Percentiles rank a stretch among this genome's conserved stretches.
phyloP scores from a whole-genome alignment of 768 basidiomycete genomes.

The Rhodotorula sphaerocarpa region DNA sequence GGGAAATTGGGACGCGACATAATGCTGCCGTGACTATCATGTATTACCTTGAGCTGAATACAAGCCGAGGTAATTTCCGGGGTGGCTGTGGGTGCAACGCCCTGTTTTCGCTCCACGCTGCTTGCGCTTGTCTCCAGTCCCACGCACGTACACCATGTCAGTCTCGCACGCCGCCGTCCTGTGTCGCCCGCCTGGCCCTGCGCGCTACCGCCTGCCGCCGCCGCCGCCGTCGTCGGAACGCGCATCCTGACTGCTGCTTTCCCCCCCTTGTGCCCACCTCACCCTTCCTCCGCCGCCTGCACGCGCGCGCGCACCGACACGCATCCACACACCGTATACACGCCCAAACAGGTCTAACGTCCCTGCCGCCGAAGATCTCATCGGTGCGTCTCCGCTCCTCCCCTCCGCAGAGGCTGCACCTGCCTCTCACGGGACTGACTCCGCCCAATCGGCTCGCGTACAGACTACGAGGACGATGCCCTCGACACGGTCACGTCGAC shows the following conservation, averaged over 20 bases:
- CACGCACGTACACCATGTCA: too few species aligned
- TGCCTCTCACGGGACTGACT: neutral
- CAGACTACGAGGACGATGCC: slow-evolving; percentile 36
- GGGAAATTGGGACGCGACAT: too few species aligned
- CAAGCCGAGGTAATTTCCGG: too few species aligned
- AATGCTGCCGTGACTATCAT: too few species aligned
- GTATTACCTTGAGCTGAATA: too few species aligned
- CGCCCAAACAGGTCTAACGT: slow-evolving; percentile 11
- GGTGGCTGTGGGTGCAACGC: too few species aligned
- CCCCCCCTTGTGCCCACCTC: neutral
- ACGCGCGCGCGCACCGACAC: too few species aligned
- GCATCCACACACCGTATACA: too few species aligned
- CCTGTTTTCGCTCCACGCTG: too few species aligned
- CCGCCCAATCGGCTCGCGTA: neutral
- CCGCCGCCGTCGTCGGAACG: neutral
- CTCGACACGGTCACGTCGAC: slow-evolving; percentile 8
- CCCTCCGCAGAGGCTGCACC: neutral
- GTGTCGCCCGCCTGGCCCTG: neutral
- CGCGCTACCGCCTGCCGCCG: neutral
- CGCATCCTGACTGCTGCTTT: neutral
- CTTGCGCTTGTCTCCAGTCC: too few species aligned
- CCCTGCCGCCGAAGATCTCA: slow-evolving; percentile 24
- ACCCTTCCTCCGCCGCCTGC: neutral
- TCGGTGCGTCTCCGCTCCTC: slow-evolving; percentile 1
- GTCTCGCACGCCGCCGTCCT: too few species aligned